phyloP scores from a whole-genome alignment of 2,329 filamentous ascomycete genomes.

The Neobulgaria alba region DNA sequence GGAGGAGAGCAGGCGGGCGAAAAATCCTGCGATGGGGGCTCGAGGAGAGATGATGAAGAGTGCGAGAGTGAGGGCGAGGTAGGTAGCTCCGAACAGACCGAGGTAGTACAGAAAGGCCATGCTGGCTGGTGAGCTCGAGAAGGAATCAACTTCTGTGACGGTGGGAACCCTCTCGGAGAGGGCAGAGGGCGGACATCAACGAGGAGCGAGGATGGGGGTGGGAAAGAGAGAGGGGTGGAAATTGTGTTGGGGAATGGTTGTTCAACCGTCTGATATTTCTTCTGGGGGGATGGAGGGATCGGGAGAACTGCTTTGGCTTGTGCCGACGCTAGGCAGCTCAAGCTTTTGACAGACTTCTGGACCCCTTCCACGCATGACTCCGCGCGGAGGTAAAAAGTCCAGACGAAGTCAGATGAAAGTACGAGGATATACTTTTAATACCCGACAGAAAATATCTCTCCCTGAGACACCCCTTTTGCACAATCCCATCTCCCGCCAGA shows the following conservation, averaged over 20 bases:
- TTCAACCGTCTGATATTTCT: background rate
- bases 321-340: slow-evolving; percentile 2
- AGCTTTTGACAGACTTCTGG: too few relatives aligned
- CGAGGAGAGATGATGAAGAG: slow-evolving; percentile 56
- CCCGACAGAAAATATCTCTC: too few relatives aligned
- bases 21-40: slow-evolving; percentile 54
- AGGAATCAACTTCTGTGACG: slow-evolving; percentile 3
- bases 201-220: slow-evolving; percentile 7
- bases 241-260: slow-evolving; percentile 7
- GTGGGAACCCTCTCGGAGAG: slow-evolving; percentile 24
- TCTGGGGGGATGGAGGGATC: too few relatives aligned
- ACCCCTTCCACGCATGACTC: too few relatives aligned
- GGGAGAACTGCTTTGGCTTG: too few relatives aligned
- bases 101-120: slow-evolving; percentile 29
- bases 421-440: too few relatives aligned
- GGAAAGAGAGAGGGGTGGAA: slow-evolving; percentile 2
- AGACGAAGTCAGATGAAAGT: too few relatives aligned
- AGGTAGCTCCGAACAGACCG: slow-evolving; percentile 41
- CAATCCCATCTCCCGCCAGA: too few relatives aligned
- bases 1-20: slow-evolving; percentile 57
- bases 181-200: slow-evolving; percentile 17
- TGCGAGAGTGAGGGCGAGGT: slow-evolving; percentile 40
- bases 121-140: background rate
- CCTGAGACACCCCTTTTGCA: too few relatives aligned
- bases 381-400: too few relatives aligned